Base-by-base conservation (phyloP, 2,329 filamentous ascomycete species). In the Colletotrichum gigasporum region DNA sequence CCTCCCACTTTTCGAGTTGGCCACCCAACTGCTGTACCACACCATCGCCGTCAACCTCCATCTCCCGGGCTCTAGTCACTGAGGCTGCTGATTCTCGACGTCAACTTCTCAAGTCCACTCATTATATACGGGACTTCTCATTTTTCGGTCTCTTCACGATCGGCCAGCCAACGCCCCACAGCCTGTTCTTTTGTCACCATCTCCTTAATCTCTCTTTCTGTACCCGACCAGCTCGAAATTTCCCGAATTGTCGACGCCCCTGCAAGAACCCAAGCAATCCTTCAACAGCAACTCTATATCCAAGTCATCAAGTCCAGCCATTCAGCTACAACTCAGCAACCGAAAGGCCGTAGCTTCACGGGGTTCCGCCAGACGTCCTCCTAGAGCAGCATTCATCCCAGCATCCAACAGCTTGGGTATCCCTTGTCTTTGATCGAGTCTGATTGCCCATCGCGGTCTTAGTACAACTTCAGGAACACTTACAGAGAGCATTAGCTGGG, bases 1-100 rank as follows among this genome's bases (percentile, higher is more conserved):
- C 66, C 66, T 67, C 66, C 59, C 52, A 56, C 54, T 67, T 68
- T 68, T 64, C 54, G 20, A 62, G 37, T 51, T 65, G 62, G 50
- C 65, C 56, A 67, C 54, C 55, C 56, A 42, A 62, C 60, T 52
- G 53, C 53, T 42, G 52, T 41, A 61, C 57, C 65, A 54, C 50
- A 50, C 34, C 62, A 48, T 54, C 48, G 55, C 42, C 59, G 32
- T 24, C 50, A 55, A 60, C 30, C 35, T 53, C 50, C 22, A 47
- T 54, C 39, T 32, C 24, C 37, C 41, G 35, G 41, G 53, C 52
- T 64, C 18, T 32, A 53, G 56, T 26, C 16, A 32, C 10, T 28
- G 26, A 14, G 44, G 24, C 26, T 42, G 20, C 22, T 18, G 7
- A 18, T 20, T n/a, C 10, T 14, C 18, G 18, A 26, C 16, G 28